phyloP scores from a whole-genome alignment of 208 protist species.

The Porcisia deanei region DNA sequence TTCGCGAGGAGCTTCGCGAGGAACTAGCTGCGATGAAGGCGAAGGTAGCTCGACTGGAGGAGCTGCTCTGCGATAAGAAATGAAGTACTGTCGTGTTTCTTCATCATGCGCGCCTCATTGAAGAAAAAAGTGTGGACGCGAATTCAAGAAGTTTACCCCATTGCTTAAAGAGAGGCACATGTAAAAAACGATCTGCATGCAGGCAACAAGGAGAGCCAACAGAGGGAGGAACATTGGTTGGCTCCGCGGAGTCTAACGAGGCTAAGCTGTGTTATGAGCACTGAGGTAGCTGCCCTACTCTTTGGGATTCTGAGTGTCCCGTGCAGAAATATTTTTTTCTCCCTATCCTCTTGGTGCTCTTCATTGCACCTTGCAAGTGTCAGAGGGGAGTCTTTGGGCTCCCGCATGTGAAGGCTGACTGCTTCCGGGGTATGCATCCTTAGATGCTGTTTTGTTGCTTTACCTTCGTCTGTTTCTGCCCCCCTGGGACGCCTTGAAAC shows the following conservation, averaged over 20 bases:
- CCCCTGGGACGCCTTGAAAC: background rate
- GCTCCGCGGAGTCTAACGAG: background rate
- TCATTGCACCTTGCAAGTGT: too few relatives aligned
- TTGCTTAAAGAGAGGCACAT: background rate
- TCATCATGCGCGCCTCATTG: background rate
- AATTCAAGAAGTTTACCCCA: background rate
- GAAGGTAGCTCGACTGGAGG: conserved; percentile 58
- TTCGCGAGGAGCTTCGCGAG: conserved; percentile 44
- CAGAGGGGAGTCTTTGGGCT: too few relatives aligned
- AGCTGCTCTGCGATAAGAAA: conserved; percentile 37
- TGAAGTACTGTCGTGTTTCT: background rate
- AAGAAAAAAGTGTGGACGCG: background rate
- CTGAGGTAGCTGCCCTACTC: background rate
- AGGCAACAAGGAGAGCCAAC: background rate
- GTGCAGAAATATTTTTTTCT: background rate
- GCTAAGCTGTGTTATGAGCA: background rate
- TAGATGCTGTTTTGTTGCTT: too few relatives aligned
- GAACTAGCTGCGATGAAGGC: conserved; percentile 58
- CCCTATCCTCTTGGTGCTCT: background rate
- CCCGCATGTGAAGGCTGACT: too few relatives aligned
- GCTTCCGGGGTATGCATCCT: too few relatives aligned
- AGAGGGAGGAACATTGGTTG: background rate
- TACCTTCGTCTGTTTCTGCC: too few relatives aligned
- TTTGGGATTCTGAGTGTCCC: too few relatives aligned
- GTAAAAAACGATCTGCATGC: background rate